Conservation (phyloP, 2,329 filamentous ascomycete genomes). For the Colletotrichum higginsianum region DNA sequence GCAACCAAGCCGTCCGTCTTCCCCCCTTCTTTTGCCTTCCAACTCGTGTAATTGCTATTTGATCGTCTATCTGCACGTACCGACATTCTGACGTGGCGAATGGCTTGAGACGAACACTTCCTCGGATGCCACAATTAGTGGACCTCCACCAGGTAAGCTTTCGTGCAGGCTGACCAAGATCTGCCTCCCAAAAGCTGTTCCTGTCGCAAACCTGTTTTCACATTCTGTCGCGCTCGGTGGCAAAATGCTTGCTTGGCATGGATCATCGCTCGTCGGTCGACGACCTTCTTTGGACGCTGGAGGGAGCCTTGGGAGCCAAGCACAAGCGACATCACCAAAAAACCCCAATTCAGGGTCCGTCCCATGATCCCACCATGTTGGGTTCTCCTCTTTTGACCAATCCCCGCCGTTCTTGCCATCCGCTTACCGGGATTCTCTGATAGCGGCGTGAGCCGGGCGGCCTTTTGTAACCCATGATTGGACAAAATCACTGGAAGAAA, state of each 20-base stretch:
- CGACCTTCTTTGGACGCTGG: slow-evolving; percentile 7
- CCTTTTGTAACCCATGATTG: slow-evolving; percentile 18
- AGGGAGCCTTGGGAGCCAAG: slow-evolving; percentile 1
- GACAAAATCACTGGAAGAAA: slow-evolving; percentile 9
- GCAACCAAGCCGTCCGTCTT: not conserved
- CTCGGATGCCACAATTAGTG: slow-evolving; percentile 19
- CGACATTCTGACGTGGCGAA: not conserved
- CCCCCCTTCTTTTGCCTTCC: slow-evolving; percentile 11
- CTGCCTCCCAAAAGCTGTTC: slow-evolving; percentile 35
- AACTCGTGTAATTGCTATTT: not conserved
- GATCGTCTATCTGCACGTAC: not conserved
- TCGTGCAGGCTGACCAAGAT: slow-evolving; percentile 37
- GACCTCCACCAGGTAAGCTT: slow-evolving; percentile 28
- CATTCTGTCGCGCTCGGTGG: slow-evolving; percentile 27
- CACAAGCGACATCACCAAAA: slow-evolving; percentile 6
- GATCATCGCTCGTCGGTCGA: slow-evolving; percentile 33
- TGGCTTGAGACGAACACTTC: slow-evolving; percentile 2
- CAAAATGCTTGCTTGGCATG: slow-evolving; percentile 43
- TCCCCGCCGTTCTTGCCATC: slow-evolving; percentile 23
- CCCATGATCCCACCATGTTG: slow-evolving; percentile 19
- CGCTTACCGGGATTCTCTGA: slow-evolving; percentile 12
- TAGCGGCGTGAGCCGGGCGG: slow-evolving; percentile 29
- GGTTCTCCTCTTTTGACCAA: slow-evolving; percentile 2
- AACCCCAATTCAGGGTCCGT: slow-evolving; percentile 22
- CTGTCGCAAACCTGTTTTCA: slow-evolving; percentile 42